Evolutionary conservation across 768 basidiomycete genomes (phyloP).

Genomic region (Tylopilus subfusipes): DNA sequence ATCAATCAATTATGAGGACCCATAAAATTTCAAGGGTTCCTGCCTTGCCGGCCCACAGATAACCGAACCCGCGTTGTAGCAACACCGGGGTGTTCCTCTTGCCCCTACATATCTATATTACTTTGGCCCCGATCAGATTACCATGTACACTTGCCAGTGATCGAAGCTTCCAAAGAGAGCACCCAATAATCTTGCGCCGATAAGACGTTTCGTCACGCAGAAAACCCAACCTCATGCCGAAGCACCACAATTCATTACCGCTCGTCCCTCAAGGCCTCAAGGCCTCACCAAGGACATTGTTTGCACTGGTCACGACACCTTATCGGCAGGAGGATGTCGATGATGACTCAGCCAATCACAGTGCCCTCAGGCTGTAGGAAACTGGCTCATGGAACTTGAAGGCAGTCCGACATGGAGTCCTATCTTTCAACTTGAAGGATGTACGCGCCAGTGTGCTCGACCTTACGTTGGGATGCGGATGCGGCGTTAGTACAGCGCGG

Average conservation of each 20-base stretch:
- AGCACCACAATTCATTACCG: constrained; percentile 23
- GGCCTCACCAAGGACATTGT: constrained; percentile 5
- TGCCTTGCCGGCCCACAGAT: background rate
- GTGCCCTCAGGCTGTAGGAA: too few species aligned
- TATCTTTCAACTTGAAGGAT: too few species aligned
- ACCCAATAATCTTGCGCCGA: constrained; percentile 1
- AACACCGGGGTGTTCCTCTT: background rate
- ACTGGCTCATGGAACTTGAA: constrained; percentile 1
- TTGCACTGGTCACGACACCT: background rate
- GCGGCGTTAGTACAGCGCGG: too few species aligned
- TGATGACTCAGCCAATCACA: background rate
- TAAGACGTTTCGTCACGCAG: background rate
- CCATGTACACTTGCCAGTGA: background rate
- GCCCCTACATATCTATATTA: background rate
- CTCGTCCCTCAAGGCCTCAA: background rate
- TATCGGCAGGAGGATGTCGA: background rate
- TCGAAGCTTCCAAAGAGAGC: background rate
- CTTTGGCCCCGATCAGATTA: background rate
- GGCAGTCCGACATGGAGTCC: too few species aligned
- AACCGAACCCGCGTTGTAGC: constrained; percentile 1
- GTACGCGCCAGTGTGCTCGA: constrained; percentile 4
- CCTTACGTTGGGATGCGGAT: background rate
- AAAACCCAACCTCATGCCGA: background rate
- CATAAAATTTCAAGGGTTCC: too few species aligned
- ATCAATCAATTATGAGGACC: background rate